phyloP scores from a whole-genome alignment of 805 yeast species.

The Gaillardinia entomophila region DNA sequence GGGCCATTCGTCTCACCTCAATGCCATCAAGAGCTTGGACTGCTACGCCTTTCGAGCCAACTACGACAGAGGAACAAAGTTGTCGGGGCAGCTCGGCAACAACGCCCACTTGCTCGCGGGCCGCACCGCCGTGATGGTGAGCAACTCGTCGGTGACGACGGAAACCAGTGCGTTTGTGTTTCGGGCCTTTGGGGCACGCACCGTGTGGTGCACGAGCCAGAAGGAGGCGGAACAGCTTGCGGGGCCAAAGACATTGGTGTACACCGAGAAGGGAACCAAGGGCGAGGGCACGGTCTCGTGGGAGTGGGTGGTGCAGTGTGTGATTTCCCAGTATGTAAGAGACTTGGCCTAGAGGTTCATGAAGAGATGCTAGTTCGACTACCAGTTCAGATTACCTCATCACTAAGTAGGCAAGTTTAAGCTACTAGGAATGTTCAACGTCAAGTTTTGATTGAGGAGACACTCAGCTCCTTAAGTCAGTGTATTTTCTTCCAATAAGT shows the following conservation, averaged over 20 bases:
- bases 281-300: constrained; percentile 37
- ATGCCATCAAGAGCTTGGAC: constrained; percentile 44
- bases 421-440: no score
- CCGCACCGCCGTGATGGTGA: constrained; percentile 29
- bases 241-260: constrained; percentile 14
- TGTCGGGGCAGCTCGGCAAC: constrained; percentile 38
- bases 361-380: no score
- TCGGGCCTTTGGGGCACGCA: constrained; percentile 39
- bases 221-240: constrained; percentile 4
- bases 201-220: constrained; percentile 7
- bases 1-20: constrained; percentile 53
- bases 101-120: constrained; percentile 30
- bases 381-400: no score
- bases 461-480: no score
- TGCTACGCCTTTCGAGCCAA: constrained; percentile 38
- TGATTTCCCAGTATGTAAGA: constrained; percentile 38
- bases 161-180: constrained; percentile 39
- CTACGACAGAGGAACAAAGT: constrained; percentile 18
- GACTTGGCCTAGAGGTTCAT: no score
- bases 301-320: constrained; percentile 68
- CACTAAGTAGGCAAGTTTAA: no score
- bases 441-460: no score
- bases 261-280: no score
- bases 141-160: constrained; percentile 20
- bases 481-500: no score